Conservation (phyloP, 176 grass and related monocot genomes). For the Paspalum notatum region DNA sequence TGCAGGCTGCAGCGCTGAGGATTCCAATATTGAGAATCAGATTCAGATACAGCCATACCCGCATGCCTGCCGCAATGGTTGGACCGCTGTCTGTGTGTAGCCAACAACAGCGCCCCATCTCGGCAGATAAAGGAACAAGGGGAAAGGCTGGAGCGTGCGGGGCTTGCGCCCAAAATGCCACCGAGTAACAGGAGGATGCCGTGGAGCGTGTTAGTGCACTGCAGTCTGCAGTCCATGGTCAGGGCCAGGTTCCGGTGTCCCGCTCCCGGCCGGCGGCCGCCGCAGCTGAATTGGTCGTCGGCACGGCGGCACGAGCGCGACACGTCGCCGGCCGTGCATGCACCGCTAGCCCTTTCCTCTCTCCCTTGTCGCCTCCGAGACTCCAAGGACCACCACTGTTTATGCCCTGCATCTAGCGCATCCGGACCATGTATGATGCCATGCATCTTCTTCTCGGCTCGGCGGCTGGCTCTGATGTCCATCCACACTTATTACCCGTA, state of each 20-base stretch:
- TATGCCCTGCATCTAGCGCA: no score
- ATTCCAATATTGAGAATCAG: not conserved
- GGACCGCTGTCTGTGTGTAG: not conserved
- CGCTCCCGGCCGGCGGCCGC: not conserved
- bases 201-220: no score
- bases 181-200: not conserved
- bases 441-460: no score
- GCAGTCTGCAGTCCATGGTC: no score
- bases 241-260: not conserved
- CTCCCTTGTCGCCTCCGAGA: no score
- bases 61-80: no score
- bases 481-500: not conserved
- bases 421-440: no score
- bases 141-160: not conserved
- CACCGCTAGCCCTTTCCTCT: not conserved
- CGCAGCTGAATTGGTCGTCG: not conserved
- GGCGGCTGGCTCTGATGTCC: no score
- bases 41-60: not conserved
- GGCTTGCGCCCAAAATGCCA: not conserved
- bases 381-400: no score
- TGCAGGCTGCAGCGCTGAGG: not conserved
- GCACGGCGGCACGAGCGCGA: not conserved
- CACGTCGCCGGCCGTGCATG: constrained; percentile 4
- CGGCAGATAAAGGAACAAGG: not conserved
- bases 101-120: not conserved